Conservation (phyloP, 257 asterid species). For the Capsicum rhomboideum region DNA sequence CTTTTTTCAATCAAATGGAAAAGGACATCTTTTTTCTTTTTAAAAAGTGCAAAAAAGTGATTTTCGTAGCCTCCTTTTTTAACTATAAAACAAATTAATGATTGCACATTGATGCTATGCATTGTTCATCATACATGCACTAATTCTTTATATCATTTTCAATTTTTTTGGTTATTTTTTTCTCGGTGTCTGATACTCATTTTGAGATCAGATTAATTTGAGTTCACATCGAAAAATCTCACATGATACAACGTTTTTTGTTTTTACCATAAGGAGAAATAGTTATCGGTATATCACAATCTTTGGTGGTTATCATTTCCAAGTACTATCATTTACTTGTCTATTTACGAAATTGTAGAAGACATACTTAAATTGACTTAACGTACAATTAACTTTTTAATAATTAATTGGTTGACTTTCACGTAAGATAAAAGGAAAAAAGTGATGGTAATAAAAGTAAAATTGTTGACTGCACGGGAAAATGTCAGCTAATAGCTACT, state of each 20-base stretch:
- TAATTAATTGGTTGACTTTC: background rate
- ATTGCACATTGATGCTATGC: background rate
- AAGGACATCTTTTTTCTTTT: background rate
- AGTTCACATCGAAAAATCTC: background rate
- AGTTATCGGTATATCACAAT: fast-evolving
- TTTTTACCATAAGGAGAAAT: too few species aligned
- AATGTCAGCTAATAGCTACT: background rate
- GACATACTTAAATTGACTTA: background rate
- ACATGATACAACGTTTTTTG: background rate
- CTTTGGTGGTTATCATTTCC: background rate
- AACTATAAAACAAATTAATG: background rate
- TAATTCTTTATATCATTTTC: background rate
- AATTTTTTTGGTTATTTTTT: background rate
- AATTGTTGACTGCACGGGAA: background rate
- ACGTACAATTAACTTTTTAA: background rate
- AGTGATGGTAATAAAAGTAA: background rate
- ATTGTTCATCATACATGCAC: background rate
- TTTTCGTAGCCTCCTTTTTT: background rate
- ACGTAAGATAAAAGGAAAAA: background rate
- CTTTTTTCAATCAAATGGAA: background rate
- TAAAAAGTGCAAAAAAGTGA: background rate
- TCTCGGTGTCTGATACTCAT: fast-evolving
- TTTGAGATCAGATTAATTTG: background rate
- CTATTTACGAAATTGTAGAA: background rate
- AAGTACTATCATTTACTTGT: background rate